These are phyloP conservation scores for Gymnopilus dilepis DNA, from an alignment of 768 basidiomycete species.

Conservation along the genomic window DNA sequence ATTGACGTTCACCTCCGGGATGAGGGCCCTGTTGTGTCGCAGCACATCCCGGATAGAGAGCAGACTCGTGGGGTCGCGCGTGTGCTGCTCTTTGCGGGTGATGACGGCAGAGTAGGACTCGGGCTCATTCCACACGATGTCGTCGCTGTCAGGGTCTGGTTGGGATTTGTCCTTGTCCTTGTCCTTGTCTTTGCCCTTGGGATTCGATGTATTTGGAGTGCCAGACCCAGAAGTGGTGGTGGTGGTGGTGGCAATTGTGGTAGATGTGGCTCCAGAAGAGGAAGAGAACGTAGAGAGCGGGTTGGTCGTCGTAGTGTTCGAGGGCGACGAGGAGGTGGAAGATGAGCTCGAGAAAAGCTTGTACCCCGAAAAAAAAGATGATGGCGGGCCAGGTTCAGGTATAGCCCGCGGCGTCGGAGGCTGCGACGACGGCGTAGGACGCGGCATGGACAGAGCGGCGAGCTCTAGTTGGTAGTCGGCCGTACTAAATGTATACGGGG, in stretches of 20 bases:
- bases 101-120: conserved; percentile 67
- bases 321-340: neutral
- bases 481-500: conserved; percentile 45
- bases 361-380: conserved; percentile 56
- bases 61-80: conserved; percentile 61
- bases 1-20: conserved; percentile 29
- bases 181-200: no score
- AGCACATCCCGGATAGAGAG: conserved; percentile 67
- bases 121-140: conserved; percentile 61
- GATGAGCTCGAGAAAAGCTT: conserved; percentile 52
- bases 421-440: conserved; percentile 28
- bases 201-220: no score
- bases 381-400: conserved; percentile 40
- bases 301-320: no score
- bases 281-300: neutral
- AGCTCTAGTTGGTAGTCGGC: conserved; percentile 61
- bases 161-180: neutral
- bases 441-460: conserved; percentile 40
- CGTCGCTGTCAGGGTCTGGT: conserved; percentile 67
- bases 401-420: conserved; percentile 28
- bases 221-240: no score
- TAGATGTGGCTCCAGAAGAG: neutral
- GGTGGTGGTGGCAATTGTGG: no score
- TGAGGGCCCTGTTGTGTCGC: conserved; percentile 50
- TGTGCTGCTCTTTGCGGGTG: conserved; percentile 61